Percentiles rank a stretch among this genome's conserved stretches.
phyloP scores from a whole-genome alignment of 805 yeast genomes.

The Pichia phayaonensis region DNA sequence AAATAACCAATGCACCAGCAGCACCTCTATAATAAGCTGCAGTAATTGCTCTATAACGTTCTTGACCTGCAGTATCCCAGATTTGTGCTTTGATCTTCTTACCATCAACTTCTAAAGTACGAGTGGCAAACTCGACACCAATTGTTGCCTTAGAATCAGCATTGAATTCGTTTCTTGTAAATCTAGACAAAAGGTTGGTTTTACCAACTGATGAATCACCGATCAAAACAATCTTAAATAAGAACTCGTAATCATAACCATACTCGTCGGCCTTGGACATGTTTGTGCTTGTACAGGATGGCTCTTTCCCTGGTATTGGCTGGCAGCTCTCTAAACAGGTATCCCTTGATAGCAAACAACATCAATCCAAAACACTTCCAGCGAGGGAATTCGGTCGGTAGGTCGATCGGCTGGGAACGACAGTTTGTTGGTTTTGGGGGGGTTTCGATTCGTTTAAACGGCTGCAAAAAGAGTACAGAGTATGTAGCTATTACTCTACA shows the following conservation, averaged over 20 bases:
- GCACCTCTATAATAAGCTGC: slow-evolving; percentile 98
- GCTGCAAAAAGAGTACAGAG: too few species aligned
- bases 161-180: slow-evolving; percentile 93
- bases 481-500: too few species aligned
- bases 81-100: slow-evolving; percentile 83
- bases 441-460: too few species aligned
- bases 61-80: slow-evolving; percentile 99
- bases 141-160: slow-evolving; percentile 90
- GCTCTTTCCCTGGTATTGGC: too few species aligned
- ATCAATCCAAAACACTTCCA: not conserved
- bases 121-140: slow-evolving; percentile 97
- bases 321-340: not conserved
- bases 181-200: slow-evolving; percentile 85
- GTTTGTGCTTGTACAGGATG: not conserved
- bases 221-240: slow-evolving; percentile 87
- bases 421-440: not conserved
- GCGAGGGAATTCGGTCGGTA: not conserved
- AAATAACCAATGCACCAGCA: slow-evolving; percentile 92
- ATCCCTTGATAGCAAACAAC: not conserved
- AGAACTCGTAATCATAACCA: slow-evolving; percentile 78
- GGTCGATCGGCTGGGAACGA: not conserved
- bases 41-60: slow-evolving; percentile 95
- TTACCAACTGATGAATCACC: slow-evolving; percentile 98
- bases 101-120: slow-evolving; percentile 83
- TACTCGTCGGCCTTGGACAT: slow-evolving; percentile 36